Evolutionary conservation across 1,139 yeast species (phyloP).

Genomic region (Pichia sp.): DNA sequence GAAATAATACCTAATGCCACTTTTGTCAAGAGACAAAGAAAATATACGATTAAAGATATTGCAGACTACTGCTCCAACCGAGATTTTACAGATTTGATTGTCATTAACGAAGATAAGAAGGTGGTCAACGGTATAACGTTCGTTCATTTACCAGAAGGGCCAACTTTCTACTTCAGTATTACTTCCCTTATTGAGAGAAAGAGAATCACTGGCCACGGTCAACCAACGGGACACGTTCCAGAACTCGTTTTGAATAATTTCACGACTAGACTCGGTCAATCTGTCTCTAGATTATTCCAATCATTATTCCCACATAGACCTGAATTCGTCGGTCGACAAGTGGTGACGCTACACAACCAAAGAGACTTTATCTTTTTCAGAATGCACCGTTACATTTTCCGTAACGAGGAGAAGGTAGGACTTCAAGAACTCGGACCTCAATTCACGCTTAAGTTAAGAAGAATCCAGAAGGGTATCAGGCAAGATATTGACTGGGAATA

Average conservation of each 20-base stretch:
- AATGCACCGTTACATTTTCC: conserved; percentile 86
- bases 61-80: conserved; percentile 74
- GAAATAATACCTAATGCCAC: conserved; percentile 82
- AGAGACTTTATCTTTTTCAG: conserved; percentile 93
- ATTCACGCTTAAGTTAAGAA: conserved; percentile 79
- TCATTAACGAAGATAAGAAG: conserved; percentile 91
- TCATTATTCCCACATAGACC: conserved; percentile 89
- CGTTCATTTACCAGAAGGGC: conserved; percentile 91
- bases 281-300: conserved; percentile 88
- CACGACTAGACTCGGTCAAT: conserved; percentile 83
- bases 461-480: conserved; percentile 85
- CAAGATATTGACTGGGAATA: conserved; percentile 97
- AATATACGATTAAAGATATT: conserved; percentile 79
- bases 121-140: conserved; percentile 86
- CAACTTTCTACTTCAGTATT: conserved; percentile 84
- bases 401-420: conserved; percentile 88
- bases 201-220: conserved; percentile 79
- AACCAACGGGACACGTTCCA: conserved; percentile 84
- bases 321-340: conserved; percentile 92
- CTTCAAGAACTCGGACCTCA: conserved; percentile 96
- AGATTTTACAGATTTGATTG: conserved; percentile 79
- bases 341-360: conserved; percentile 90
- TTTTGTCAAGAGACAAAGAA: conserved; percentile 80
- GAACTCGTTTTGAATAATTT: conserved; percentile 89
- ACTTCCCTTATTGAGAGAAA: conserved; percentile 75